A percentile compares a stretch with the other conserved stretches of the same genome.
Conservation (phyloP, 2,329 filamentous ascomycete species). For the Cytospora mali region DNA sequence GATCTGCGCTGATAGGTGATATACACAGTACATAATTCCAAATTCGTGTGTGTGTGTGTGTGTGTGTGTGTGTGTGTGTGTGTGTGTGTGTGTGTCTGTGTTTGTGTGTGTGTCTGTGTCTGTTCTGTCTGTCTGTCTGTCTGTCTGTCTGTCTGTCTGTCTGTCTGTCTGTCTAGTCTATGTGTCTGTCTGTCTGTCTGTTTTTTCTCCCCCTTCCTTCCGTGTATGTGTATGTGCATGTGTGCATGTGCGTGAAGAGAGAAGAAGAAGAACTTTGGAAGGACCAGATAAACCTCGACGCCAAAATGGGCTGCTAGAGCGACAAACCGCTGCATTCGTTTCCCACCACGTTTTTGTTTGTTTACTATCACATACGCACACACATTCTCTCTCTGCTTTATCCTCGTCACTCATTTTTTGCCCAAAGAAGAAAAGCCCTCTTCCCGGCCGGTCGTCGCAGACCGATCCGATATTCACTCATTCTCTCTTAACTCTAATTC, state of each 20-base stretch:
- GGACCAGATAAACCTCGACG: neutral
- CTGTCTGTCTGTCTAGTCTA: too few species aligned
- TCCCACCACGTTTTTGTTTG: slow-evolving; percentile 2
- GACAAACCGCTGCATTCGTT: slow-evolving; percentile 6
- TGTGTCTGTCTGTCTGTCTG: too few species aligned
- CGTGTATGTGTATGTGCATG: too few species aligned
- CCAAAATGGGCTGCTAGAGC: slow-evolving; percentile 25
- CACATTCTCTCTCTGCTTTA: slow-evolving; percentile 1
- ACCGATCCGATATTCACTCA: neutral
- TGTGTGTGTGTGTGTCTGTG: too few species aligned
- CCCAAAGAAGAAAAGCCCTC: neutral
- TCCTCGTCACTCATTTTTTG: slow-evolving; percentile 16
- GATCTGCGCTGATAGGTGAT: neutral
- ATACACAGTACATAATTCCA: neutral
- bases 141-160: too few species aligned
- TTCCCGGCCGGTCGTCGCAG: neutral
- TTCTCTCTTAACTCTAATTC: neutral
- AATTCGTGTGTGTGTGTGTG: too few species aligned
- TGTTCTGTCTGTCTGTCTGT: too few species aligned
- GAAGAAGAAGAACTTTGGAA: neutral
- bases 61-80: too few species aligned
- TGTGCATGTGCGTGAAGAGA: too few species aligned
- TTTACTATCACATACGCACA: neutral
- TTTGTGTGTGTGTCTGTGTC: too few species aligned
- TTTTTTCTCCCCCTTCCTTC: too few species aligned